phyloP scores from a whole-genome alignment of 2,329 filamentous ascomycete species.

The Cryphonectria naterciae region DNA sequence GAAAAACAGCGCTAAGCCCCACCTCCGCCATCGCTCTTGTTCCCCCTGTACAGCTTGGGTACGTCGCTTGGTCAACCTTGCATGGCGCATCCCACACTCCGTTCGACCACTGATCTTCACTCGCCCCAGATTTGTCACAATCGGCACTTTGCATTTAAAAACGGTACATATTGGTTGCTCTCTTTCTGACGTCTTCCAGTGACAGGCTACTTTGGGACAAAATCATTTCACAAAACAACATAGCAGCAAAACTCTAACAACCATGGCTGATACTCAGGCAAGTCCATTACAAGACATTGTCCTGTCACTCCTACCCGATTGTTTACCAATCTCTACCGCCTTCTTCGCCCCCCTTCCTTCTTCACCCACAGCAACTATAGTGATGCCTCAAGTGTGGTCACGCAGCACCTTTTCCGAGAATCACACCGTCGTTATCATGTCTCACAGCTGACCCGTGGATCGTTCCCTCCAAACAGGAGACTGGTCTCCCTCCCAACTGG shows the following conservation, averaged over 20 bases:
- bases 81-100: constrained; percentile 10
- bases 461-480: constrained; percentile 58
- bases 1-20: background rate
- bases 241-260: constrained; percentile 1
- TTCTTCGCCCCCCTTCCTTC: background rate
- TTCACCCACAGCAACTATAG: background rate
- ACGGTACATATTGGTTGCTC: background rate
- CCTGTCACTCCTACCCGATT: background rate
- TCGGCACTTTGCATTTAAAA: constrained; percentile 10
- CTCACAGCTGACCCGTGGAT: background rate
- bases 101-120: constrained; percentile 6
- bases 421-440: background rate
- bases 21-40: background rate
- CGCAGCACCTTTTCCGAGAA: background rate
- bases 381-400: background rate
- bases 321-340: constrained; percentile 4
- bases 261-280: constrained; percentile 28
- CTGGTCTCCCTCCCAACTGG: constrained; percentile 84
- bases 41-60: background rate
- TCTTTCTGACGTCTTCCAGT: background rate
- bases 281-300: constrained; percentile 1
- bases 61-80: constrained; percentile 29
- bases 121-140: background rate
- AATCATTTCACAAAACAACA: background rate
- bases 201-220: background rate